Evolutionary conservation across 306 rosid genomes (phyloP).

Genomic region (Lathyrus tuberosus): DNA sequence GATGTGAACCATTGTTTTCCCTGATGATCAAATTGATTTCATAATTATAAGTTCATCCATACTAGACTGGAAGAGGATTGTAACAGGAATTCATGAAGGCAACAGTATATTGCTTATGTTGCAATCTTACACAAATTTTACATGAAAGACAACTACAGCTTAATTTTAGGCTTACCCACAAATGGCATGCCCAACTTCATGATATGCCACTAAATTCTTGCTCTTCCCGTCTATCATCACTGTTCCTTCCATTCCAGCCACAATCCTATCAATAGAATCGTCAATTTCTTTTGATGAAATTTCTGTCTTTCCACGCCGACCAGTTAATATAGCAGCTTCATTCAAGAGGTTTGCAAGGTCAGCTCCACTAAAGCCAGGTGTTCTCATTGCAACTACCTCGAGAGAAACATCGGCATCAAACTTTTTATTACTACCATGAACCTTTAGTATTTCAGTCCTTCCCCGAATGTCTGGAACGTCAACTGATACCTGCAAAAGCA

Average conservation of each 20-base stretch:
- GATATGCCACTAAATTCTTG: slow-evolving; percentile 94
- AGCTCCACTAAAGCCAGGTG: slow-evolving; percentile 98
- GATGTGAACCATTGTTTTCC: slow-evolving; percentile 10
- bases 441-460: slow-evolving; percentile 93
- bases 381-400: slow-evolving; percentile 93
- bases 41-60: background rate
- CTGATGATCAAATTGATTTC: background rate
- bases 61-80: background rate
- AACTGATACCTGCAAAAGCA: slow-evolving; percentile 74
- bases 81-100: slow-evolving; percentile 15
- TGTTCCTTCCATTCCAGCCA: slow-evolving; percentile 99
- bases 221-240: slow-evolving; percentile 99
- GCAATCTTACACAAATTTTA: background rate
- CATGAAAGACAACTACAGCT: slow-evolving; percentile 12
- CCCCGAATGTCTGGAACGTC: slow-evolving; percentile 96
- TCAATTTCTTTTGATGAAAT: slow-evolving; percentile 95
- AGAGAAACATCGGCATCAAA: slow-evolving; percentile 86
- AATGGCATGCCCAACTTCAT: slow-evolving; percentile 97
- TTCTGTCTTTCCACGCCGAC: slow-evolving; percentile 85
- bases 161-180: slow-evolving; percentile 73
- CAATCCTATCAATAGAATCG: slow-evolving; percentile 96
- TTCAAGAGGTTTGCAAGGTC: slow-evolving; percentile 98
- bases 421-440: slow-evolving; percentile 89
- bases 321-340: slow-evolving; percentile 97
- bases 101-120: background rate